A percentile compares a stretch with the other conserved stretches of the same genome.
Conservation (phyloP, 192 early-diverging fungal species). For the Tieghemiomyces parasiticus region DNA sequence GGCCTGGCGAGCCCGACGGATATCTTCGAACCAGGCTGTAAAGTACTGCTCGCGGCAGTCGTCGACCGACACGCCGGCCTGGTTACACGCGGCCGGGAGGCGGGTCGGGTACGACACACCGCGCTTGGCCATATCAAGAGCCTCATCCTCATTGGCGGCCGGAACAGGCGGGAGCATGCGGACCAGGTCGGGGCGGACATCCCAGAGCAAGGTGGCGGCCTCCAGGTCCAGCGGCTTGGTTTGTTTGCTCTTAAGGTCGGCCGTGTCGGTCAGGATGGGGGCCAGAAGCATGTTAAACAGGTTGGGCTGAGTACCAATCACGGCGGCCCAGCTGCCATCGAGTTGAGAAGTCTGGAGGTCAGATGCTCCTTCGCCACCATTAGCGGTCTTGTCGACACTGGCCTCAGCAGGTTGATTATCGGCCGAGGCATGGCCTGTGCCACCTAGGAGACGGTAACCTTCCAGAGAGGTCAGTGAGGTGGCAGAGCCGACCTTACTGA, state of each 20-base stretch:
- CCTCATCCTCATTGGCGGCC: neutral
- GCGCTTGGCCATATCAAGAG: neutral
- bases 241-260: constrained; percentile 14
- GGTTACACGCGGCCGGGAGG: neutral
- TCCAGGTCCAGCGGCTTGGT: constrained; percentile 1
- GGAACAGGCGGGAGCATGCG: neutral
- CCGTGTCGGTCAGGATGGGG: constrained; percentile 22
- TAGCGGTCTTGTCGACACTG: neutral
- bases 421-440: neutral
- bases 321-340: neutral
- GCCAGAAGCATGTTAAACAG: constrained; percentile 21
- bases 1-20: constrained; percentile 21
- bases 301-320: neutral
- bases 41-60: neutral
- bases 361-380: neutral
- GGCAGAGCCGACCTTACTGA: constrained; percentile 24
- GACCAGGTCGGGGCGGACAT: neutral
- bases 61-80: neutral
- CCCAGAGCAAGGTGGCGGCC: neutral
- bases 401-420: neutral
- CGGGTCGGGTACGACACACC: neutral
- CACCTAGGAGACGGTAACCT: constrained; percentile 5
- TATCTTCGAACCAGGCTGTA: neutral
- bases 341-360: too few relatives aligned
- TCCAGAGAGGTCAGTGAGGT: constrained; percentile 16